Evolutionary conservation across 2,329 filamentous ascomycete species (phyloP), one percentile per base, ranked within the genome.

Genomic region (Penicillium sclerotigenum): DNA sequence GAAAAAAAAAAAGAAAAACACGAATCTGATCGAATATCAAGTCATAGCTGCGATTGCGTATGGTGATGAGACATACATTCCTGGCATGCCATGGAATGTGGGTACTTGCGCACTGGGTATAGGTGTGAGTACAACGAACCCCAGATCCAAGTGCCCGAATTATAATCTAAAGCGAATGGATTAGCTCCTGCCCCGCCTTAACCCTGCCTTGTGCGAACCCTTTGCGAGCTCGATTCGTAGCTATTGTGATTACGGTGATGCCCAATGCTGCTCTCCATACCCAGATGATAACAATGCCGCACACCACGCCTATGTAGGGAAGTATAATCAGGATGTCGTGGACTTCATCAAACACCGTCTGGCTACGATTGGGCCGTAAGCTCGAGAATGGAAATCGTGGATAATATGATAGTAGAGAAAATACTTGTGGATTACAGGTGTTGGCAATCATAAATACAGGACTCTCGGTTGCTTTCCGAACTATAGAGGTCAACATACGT

Each of bases 41-140:
- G 63, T 64, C 10, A 55, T 64, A n/a, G 57, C 62, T 10, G 63
- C 60, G 8, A 62, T 58, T 36, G 53, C 57, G 2, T 65, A 65
- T 40, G 60, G 63, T 9, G 63, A 65, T 37, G 60, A 63, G 37
- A 62, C 62, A 4, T 65, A 59, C 36, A 33, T 60, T 18, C 56
- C 63, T 3, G 57, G 50, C 4, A 47, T 57, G 56, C 47, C 54
- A 0, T 64, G 60, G 57, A 56, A 64, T 45, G 49, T 52, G 10
- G 63, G 63, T 13, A 58, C 46, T n/a, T 65, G 63, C 41, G 56
- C 40, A 18, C 29, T 59, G 22, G 63, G 63, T 45, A 52, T 58
- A 34, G 63, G 63, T 1, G 63, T 63, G 52, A 61, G 61, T 58
- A 18, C 13, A 10, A 14, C 22, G 20, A n/a, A 41, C 16, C 16